phyloP scores from a whole-genome alignment of 306 rosid species.

The Casuarina equisetifolia region DNA sequence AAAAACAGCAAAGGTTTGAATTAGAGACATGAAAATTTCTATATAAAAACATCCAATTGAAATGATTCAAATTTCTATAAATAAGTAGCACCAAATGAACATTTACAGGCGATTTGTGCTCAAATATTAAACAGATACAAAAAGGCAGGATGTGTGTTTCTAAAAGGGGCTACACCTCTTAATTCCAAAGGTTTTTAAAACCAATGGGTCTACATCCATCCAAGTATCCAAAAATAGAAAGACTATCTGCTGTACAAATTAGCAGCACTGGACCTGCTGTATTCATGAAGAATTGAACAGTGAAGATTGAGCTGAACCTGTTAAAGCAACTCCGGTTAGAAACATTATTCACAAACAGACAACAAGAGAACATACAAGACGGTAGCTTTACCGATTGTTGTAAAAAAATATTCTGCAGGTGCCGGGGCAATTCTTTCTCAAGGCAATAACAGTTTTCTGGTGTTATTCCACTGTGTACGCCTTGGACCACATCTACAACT shows the following conservation, averaged over 20 bases:
- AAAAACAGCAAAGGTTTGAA: neutral
- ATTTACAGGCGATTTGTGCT: constrained; percentile 69
- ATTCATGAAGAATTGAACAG: constrained; percentile 33
- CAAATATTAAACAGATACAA: constrained; percentile 38
- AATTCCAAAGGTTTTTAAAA: constrained; percentile 33
- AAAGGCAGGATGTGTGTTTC: constrained; percentile 41
- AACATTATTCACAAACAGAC: neutral
- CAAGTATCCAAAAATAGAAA: constrained; percentile 17
- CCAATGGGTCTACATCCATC: constrained; percentile 29
- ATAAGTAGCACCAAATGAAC: constrained; percentile 39
- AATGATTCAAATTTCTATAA: constrained; percentile 30
- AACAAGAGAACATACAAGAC: neutral
- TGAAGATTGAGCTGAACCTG: constrained; percentile 32
- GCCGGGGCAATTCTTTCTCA: constrained; percentile 23
- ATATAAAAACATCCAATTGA: constrained; percentile 7
- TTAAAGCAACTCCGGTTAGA: constrained; percentile 18
- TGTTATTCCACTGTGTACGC: constrained; percentile 40
- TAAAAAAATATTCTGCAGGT: constrained; percentile 20
- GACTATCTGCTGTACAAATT: constrained; percentile 47
- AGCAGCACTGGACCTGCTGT: constrained; percentile 43
- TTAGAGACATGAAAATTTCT: neutral
- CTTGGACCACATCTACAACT: constrained; percentile 26
- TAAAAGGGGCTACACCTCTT: constrained; percentile 38
- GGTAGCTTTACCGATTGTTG: constrained; percentile 27
- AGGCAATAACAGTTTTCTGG: constrained; percentile 22